Evolutionary conservation across 768 basidiomycete species (phyloP).

Genomic region (Lentinula edodes): DNA sequence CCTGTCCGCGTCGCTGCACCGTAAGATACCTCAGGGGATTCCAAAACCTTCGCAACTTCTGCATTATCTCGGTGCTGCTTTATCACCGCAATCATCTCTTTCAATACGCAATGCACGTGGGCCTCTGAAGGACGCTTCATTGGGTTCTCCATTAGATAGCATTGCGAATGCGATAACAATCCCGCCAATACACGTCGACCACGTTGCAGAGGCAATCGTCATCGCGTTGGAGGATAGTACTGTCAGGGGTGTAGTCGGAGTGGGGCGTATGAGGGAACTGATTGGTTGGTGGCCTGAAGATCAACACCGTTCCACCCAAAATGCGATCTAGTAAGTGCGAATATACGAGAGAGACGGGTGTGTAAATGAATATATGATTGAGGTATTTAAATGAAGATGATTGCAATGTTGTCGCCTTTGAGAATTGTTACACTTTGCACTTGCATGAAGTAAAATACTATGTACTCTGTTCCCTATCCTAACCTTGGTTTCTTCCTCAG

Average conservation of each 20-base stretch:
- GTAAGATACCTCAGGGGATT: conserved; percentile 45
- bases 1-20: conserved; percentile 69
- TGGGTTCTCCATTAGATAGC: conserved; percentile 46
- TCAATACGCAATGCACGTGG: not conserved
- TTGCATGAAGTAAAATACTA: not conserved
- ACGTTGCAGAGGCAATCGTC: conserved; percentile 82
- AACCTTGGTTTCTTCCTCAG: conserved; percentile 1
- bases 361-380: too few species aligned
- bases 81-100: conserved; percentile 9
- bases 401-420: too few species aligned
- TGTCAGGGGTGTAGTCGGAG: conserved; percentile 62
- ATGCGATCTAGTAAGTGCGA: not conserved
- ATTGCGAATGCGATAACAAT: conserved; percentile 77
- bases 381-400: too few species aligned
- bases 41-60: conserved; percentile 66
- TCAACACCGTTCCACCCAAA: not conserved
- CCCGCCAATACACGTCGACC: conserved; percentile 93
- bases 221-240: conserved; percentile 48
- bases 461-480: not conserved
- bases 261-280: conserved; percentile 67
- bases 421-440: too few species aligned
- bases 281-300: conserved; percentile 52
- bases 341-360: too few species aligned
- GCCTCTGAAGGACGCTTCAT: conserved; percentile 9
- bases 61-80: conserved; percentile 39